phyloP scores from a whole-genome alignment of 257 asterid species.

The Datura wrightii region DNA sequence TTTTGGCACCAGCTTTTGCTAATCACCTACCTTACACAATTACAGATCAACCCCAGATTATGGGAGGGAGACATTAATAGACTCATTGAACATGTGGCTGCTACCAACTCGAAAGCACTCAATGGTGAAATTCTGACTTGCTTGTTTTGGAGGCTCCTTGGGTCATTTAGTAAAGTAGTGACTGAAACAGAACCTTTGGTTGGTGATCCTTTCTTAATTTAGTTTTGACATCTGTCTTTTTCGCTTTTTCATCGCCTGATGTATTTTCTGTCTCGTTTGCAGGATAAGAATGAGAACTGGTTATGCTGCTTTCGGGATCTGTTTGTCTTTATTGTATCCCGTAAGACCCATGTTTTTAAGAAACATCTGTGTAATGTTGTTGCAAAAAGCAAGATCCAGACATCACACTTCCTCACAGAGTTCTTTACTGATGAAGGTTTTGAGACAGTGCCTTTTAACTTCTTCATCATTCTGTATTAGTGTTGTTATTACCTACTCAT shows the following conservation, averaged over 20 bases:
- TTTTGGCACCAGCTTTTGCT: slow-evolving; percentile 31
- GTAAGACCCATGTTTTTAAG: slow-evolving; percentile 55
- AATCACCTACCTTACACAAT: slow-evolving; percentile 32
- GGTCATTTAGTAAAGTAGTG: slow-evolving; percentile 54
- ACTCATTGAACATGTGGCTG: slow-evolving; percentile 54
- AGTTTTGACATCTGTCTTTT: slow-evolving; percentile 7
- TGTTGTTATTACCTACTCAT: background rate
- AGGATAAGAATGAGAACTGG: slow-evolving; percentile 71
- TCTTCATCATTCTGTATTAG: background rate
- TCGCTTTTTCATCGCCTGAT: slow-evolving; percentile 23
- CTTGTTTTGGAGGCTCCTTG: slow-evolving; percentile 68
- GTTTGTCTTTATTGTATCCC: slow-evolving; percentile 69
- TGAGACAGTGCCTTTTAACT: background rate
- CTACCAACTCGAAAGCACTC: slow-evolving; percentile 49
- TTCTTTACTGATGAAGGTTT: slow-evolving; percentile 80
- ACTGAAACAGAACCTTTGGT: slow-evolving; percentile 60
- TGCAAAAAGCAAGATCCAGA: slow-evolving; percentile 55
- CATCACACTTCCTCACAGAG: slow-evolving; percentile 56
- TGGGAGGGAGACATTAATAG: slow-evolving; percentile 58
- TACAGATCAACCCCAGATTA: slow-evolving; percentile 55
- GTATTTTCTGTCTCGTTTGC: slow-evolving; percentile 38
- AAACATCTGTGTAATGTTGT: slow-evolving; percentile 62
- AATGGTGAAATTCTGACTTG: slow-evolving; percentile 66
- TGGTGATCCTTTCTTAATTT: slow-evolving; percentile 40
- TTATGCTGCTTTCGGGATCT: slow-evolving; percentile 60